phyloP scores from a whole-genome alignment of 495 filamentous ascomycete genomes.

The Daldinia caldariorum region DNA sequence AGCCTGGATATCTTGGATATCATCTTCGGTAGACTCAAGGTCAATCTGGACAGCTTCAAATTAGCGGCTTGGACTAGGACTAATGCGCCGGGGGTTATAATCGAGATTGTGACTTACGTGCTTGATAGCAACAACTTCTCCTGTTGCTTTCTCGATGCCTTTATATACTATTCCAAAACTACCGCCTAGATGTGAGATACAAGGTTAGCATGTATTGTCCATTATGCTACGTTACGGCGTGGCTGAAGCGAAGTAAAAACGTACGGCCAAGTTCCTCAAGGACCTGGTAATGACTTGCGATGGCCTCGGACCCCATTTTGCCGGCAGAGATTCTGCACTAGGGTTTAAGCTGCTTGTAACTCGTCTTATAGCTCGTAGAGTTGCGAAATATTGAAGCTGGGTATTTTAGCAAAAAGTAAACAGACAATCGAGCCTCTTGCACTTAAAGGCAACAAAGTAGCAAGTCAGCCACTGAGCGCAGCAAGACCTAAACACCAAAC shows the following conservation, averaged over 20 bases:
- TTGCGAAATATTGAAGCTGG: slow-evolving; percentile 3
- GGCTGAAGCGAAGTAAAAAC: slow-evolving; percentile 49
- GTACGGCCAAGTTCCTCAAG: slow-evolving; percentile 92
- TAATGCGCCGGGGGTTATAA: slow-evolving; percentile 4
- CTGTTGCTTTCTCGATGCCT: slow-evolving; percentile 83
- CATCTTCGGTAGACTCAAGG: slow-evolving; percentile 96
- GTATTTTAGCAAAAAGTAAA: slow-evolving; percentile 12
- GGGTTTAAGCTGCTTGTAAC: neutral
- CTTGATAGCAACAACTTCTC: slow-evolving; percentile 91
- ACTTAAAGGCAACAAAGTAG: slow-evolving; percentile 14
- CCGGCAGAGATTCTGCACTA: neutral
- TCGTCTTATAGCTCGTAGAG: neutral
- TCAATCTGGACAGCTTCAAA: slow-evolving; percentile 74
- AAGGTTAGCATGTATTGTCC: slow-evolving; percentile 27
- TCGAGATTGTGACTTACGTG: slow-evolving; percentile 66
- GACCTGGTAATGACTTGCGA: slow-evolving; percentile 85
- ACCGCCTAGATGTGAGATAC: slow-evolving; percentile 64
- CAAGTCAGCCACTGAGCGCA: neutral
- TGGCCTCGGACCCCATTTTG: slow-evolving; percentile 68
- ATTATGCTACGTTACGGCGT: neutral
- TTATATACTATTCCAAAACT: slow-evolving; percentile 98
- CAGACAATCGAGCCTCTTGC: neutral
- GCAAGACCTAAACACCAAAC: slow-evolving; percentile 3
- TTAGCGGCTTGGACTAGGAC: slow-evolving; percentile 30
- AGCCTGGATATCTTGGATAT: slow-evolving; percentile 97